These are phyloP conservation scores for Cenchrus purpureus DNA, from an alignment of 176 grass and related monocot genomes.

Conservation along the genomic window DNA sequence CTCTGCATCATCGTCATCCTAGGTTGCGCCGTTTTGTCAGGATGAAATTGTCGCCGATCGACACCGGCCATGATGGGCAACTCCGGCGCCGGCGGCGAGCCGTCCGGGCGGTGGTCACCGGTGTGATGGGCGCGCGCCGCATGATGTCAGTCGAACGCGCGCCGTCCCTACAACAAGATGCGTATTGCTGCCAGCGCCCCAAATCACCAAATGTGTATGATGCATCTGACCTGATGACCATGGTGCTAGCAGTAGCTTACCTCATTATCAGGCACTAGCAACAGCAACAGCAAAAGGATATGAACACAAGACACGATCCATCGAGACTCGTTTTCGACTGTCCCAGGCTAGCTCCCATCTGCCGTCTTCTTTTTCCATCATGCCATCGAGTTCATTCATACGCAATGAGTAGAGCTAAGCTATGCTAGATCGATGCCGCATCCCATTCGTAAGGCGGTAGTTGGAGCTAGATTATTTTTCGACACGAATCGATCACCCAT, in stretches of 20 bases:
- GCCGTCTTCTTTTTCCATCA: background rate
- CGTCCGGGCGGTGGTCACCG: background rate
- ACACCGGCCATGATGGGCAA: background rate
- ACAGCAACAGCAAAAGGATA: conserved; percentile 24
- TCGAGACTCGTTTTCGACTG: background rate
- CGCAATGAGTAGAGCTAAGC: background rate
- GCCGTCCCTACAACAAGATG: conserved; percentile 15
- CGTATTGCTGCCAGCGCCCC: too few species aligned
- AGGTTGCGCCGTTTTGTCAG: background rate
- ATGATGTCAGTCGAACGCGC: background rate
- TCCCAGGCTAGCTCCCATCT: background rate
- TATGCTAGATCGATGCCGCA: background rate
- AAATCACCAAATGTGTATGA: background rate
- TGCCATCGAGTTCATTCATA: background rate
- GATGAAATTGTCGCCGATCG: background rate
- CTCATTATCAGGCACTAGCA: conserved; percentile 38
- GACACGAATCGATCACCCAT: conserved; percentile 1
- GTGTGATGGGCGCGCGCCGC: conserved; percentile 35
- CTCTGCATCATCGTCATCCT: background rate
- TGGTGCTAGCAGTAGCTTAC: conserved; percentile 1
- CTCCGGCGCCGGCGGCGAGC: background rate
- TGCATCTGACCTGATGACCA: background rate
- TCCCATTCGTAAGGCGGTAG: background rate
- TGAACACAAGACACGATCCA: background rate
- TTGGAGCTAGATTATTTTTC: background rate